A percentile compares a stretch with the other conserved stretches of the same genome.
Evolutionary conservation across 2,329 filamentous ascomycete species (phyloP).

Genomic region (Paecilomyces sp.): DNA sequence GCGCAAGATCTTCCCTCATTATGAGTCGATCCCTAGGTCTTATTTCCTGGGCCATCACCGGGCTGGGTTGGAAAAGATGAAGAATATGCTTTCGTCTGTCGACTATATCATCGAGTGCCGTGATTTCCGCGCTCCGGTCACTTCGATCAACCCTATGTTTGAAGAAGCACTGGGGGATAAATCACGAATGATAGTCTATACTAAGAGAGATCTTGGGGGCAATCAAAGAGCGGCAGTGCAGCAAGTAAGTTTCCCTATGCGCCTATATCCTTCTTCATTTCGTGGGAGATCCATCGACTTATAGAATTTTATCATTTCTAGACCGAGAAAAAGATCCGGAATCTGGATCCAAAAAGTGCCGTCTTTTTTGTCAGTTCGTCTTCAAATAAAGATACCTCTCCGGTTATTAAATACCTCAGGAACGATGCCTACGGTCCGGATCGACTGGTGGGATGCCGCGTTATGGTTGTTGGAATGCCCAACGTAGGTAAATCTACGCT

Average conservation of each 20-base stretch:
- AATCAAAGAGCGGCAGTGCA: slow-evolving; percentile 32
- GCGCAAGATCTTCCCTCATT: slow-evolving; percentile 63
- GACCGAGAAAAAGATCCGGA: slow-evolving; percentile 26
- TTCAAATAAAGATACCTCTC: slow-evolving; percentile 20
- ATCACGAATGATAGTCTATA: slow-evolving; percentile 79
- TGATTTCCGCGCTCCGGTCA: slow-evolving; percentile 83
- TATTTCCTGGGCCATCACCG: slow-evolving; percentile 95
- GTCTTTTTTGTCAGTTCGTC: slow-evolving; percentile 30
- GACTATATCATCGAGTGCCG: slow-evolving; percentile 90
- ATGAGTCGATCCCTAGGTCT: slow-evolving; percentile 71
- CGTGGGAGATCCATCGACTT: neutral
- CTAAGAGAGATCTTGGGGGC: slow-evolving; percentile 71
- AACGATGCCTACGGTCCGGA: slow-evolving; percentile 23
- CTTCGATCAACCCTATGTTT: slow-evolving; percentile 83
- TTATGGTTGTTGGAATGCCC: slow-evolving; percentile 92
- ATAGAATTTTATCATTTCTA: slow-evolving; percentile 5
- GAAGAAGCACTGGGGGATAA: slow-evolving; percentile 68
- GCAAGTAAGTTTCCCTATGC: slow-evolving; percentile 25
- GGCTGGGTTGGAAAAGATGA: slow-evolving; percentile 74
- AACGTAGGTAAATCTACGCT: slow-evolving; percentile 95
- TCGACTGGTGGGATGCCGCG: slow-evolving; percentile 69
- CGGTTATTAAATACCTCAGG: slow-evolving; percentile 26
- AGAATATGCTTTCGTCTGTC: slow-evolving; percentile 68
- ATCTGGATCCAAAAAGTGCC: slow-evolving; percentile 24
- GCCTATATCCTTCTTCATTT: neutral